A percentile compares a stretch with the other conserved stretches of the same genome.
Conservation (phyloP, 352 stramenopile genomes). For the Globisporangium canariense region DNA sequence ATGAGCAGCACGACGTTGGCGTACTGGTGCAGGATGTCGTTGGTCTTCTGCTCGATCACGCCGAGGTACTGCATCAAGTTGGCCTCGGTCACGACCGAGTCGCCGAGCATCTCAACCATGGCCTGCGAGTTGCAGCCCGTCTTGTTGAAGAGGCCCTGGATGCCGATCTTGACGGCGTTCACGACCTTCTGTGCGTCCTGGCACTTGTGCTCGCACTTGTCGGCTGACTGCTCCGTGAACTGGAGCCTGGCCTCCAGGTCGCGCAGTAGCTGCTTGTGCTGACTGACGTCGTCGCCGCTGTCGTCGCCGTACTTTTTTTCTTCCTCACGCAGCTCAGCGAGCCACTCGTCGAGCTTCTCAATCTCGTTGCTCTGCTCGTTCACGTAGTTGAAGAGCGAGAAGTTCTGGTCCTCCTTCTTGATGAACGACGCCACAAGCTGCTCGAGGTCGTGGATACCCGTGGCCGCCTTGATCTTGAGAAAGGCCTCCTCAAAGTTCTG, state of each 20-base stretch:
- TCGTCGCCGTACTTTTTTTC: constrained; percentile 85
- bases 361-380: constrained; percentile 95
- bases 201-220: constrained; percentile 90
- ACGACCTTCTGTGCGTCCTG: constrained; percentile 87
- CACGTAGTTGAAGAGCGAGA: constrained; percentile 94
- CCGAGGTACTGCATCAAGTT: constrained; percentile 95
- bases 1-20: constrained; percentile 40
- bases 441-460: constrained; percentile 91
- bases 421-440: constrained; percentile 92
- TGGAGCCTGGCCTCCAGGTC: constrained; percentile 86
- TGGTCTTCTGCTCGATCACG: constrained; percentile 93
- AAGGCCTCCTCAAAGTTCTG: constrained; percentile 96
- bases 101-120: constrained; percentile 85
- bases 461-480: constrained; percentile 91
- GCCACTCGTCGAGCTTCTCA: constrained; percentile 88
- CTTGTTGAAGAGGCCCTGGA: constrained; percentile 74
- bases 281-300: constrained; percentile 76
- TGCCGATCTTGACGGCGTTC: constrained; percentile 85
- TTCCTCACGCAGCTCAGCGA: constrained; percentile 71
- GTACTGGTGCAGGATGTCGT: constrained; percentile 91
- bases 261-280: constrained; percentile 88
- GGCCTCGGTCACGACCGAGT: constrained; percentile 88
- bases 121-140: constrained; percentile 78
- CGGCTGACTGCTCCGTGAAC: constrained; percentile 71
- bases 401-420: constrained; percentile 96